Base-by-base conservation (phyloP, 352 stramenopile species). In the Globisporangium lucens region DNA sequence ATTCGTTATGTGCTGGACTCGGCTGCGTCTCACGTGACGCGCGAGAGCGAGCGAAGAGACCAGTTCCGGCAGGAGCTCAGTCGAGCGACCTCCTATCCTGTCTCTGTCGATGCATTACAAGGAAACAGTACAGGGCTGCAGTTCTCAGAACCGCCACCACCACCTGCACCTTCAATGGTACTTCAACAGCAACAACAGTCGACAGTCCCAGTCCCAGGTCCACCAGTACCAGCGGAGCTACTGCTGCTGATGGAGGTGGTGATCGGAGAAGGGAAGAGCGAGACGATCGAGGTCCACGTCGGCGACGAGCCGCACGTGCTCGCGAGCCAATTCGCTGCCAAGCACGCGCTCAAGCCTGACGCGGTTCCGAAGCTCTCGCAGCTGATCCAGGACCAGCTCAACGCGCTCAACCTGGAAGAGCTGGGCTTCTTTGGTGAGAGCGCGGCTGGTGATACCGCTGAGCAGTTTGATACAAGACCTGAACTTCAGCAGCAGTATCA, bases 221-320 rank as follows among this genome's bases (percentile, higher is more conserved):
- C n/a, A 15, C 6, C 35, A 64, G n/a, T n/a, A 24, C 47, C 52
- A 68, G 35, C 68, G 2, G 80, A 93, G 57, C 72, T 94, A 17
- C 67, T 93, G 51, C 55, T 94, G 12, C 43, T 93, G 49, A 91
- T 94, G 78, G 87, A 94, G 35, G 76, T 94, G 3, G 74, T 93
- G 41, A 92, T 93, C 56, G 77, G 80, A 13, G 75, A 91, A 60
- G 87, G 80, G 3, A 73, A 77, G 22, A 87, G 80, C 53, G 83
- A 90, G 62, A 91, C 77, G 7, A 91, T 94, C 36, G 80, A 91
- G 35, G 76, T 94, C 51, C 68, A 85, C 63, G 75, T 81, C 4
- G 71, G 76, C 5, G 87, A 92, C 43, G 57, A 76, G 55, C 81
- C 87, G 0, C 74, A 79, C 20, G 49, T 30, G 0, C 70, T 93